Conservation (phyloP, 202 grass and related monocot genomes). For the Eragrostis tef region DNA sequence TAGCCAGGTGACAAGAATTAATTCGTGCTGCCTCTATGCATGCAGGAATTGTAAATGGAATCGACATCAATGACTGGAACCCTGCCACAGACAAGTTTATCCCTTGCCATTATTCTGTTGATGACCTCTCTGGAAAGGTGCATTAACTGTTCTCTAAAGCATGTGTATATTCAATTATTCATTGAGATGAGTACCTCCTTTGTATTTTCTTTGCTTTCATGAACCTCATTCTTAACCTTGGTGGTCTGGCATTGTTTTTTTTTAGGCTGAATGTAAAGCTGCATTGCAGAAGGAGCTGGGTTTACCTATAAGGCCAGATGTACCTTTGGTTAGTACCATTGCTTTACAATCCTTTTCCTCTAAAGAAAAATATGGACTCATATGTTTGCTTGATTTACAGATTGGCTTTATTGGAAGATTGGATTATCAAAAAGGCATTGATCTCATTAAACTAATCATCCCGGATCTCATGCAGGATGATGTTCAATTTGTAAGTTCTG, state of each 20-base stretch:
- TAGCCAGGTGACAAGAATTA: slow-evolving; percentile 25
- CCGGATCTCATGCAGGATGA: slow-evolving; percentile 75
- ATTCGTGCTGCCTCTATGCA: slow-evolving; percentile 32
- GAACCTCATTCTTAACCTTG: slow-evolving; percentile 35
- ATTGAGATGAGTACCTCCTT: not conserved
- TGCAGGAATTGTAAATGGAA: slow-evolving; percentile 94
- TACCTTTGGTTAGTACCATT: slow-evolving; percentile 73
- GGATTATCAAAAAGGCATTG: slow-evolving; percentile 97
- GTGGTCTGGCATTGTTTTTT: slow-evolving; percentile 29
- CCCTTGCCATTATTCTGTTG: slow-evolving; percentile 73
- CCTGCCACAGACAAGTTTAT: slow-evolving; percentile 74
- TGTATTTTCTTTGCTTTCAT: slow-evolving; percentile 5
- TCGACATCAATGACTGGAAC: slow-evolving; percentile 88
- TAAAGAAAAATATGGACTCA: slow-evolving; percentile 21
- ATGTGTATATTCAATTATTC: slow-evolving; percentile 24
- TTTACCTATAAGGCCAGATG: slow-evolving; percentile 66
- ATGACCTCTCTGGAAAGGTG: slow-evolving; percentile 95
- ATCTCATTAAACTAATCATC: slow-evolving; percentile 72
- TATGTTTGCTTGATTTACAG: slow-evolving; percentile 57
- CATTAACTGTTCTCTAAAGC: slow-evolving; percentile 5
- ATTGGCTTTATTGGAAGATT: slow-evolving; percentile 99
- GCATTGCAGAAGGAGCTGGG: slow-evolving; percentile 81
- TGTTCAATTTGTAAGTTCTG: slow-evolving; percentile 76
- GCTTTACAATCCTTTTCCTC: not conserved
- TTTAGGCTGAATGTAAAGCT: slow-evolving; percentile 86